Conservation (phyloP, 225 moss, liverwort and hornwort species). For the Takakia lepidozioides region DNA sequence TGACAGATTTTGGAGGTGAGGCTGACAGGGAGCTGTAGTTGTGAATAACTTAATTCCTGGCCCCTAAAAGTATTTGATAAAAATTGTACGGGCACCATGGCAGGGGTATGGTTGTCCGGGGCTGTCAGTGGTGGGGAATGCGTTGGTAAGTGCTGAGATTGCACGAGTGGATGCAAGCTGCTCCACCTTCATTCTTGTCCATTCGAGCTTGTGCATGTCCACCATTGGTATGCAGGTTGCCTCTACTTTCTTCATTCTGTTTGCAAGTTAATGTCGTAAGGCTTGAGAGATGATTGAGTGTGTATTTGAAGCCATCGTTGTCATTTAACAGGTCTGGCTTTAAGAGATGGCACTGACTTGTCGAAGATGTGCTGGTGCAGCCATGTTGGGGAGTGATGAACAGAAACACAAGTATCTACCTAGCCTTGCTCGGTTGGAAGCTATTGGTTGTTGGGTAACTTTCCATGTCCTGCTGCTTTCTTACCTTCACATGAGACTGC, state of each 20-base stretch:
- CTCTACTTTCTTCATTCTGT: no score
- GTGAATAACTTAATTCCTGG: no score
- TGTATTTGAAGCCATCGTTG: no score
- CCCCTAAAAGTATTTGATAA: no score
- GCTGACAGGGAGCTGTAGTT: no score
- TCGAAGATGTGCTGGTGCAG: conserved; percentile 19
- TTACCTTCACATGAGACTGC: neutral
- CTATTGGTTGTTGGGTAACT: conserved; percentile 90
- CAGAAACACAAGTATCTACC: conserved; percentile 89
- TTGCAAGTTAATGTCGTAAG: no score
- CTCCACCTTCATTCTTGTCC: conserved; percentile 93
- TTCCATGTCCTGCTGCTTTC: neutral
- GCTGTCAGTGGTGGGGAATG: conserved; percentile 73
- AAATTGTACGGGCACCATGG: conserved; percentile 3
- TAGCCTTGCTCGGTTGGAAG: conserved; percentile 72
- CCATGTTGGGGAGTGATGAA: conserved; percentile 90
- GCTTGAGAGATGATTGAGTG: no score
- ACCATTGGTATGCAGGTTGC: conserved; percentile 64
- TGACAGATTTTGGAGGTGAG: no score
- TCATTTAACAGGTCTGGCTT: neutral
- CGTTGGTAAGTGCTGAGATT: conserved; percentile 65
- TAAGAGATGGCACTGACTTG: neutral
- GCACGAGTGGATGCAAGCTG: conserved; percentile 95
- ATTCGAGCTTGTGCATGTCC: conserved; percentile 90
- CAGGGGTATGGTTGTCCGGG: conserved; percentile 98